Evolutionary conservation across 768 basidiomycete species (phyloP).

Genomic region (Tephrocybe sp.): DNA sequence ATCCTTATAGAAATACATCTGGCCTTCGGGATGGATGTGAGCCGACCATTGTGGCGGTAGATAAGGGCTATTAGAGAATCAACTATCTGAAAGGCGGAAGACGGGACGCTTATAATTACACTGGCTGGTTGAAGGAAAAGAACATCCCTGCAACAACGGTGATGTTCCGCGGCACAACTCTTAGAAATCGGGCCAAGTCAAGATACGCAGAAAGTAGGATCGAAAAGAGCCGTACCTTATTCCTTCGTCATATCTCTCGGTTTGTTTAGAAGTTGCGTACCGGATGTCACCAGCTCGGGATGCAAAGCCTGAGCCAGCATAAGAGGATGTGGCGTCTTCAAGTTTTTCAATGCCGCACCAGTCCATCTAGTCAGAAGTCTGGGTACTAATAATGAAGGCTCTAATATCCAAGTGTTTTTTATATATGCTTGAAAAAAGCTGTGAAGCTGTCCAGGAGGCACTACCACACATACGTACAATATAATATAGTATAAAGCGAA

Average conservation of each 20-base stretch:
- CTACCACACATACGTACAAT: too few species aligned
- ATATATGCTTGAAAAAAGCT: too few species aligned
- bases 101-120: constrained; percentile 14
- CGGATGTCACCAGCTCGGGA: constrained; percentile 16
- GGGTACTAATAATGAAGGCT: too few species aligned
- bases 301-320: not conserved
- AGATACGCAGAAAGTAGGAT: too few species aligned
- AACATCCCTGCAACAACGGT: constrained; percentile 21
- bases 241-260: constrained; percentile 25
- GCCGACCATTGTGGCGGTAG: constrained; percentile 49
- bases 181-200: too few species aligned
- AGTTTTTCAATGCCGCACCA: constrained; percentile 6
- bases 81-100: not conserved
- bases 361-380: too few species aligned
- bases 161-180: constrained; percentile 16
- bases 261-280: constrained; percentile 28
- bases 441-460: too few species aligned
- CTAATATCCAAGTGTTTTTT: too few species aligned
- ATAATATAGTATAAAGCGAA: too few species aligned
- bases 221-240: constrained; percentile 22
- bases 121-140: constrained; percentile 16
- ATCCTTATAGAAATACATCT: constrained; percentile 48
- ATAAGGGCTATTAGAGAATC: constrained; percentile 27
- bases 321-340: not conserved
- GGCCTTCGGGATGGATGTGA: constrained; percentile 60